phyloP scores from a whole-genome alignment of 2,329 filamentous ascomycete genomes.

The Penicillium brasilianum region DNA sequence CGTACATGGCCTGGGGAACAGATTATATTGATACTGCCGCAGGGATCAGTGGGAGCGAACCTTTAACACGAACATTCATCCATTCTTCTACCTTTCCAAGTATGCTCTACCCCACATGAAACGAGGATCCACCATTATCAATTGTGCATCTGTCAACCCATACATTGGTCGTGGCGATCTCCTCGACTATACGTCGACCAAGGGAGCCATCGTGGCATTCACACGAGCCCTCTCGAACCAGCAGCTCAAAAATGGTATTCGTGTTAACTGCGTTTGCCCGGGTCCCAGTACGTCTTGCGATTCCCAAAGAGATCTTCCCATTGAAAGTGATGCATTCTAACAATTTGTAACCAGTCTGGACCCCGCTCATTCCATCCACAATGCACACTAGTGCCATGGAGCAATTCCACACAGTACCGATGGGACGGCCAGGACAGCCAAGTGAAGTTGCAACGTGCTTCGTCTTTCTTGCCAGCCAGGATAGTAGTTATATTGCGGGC shows the following conservation, averaged over 20 bases:
- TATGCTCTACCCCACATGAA: slow-evolving; percentile 77
- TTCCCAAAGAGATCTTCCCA: background rate
- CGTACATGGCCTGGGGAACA: background rate
- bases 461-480: slow-evolving; percentile 76
- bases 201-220: slow-evolving; percentile 77
- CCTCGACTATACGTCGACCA: slow-evolving; percentile 78
- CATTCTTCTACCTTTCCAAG: slow-evolving; percentile 80
- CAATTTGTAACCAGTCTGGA: slow-evolving; percentile 64
- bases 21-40: background rate
- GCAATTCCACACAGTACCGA: slow-evolving; percentile 71
- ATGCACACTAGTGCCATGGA: slow-evolving; percentile 74
- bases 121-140: slow-evolving; percentile 77
- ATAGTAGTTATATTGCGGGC: slow-evolving; percentile 75
- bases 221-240: slow-evolving; percentile 79
- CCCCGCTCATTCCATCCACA: slow-evolving; percentile 73
- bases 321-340: slow-evolving; percentile 1
- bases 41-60: slow-evolving; percentile 79
- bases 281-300: slow-evolving; percentile 60
- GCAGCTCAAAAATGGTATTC: slow-evolving; percentile 71
- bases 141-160: slow-evolving; percentile 82
- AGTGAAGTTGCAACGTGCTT: slow-evolving; percentile 82
- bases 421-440: slow-evolving; percentile 78
- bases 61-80: slow-evolving; percentile 83
- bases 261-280: slow-evolving; percentile 76
- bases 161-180: slow-evolving; percentile 81